Conservation (phyloP, 2,329 filamentous ascomycete species). For the Colletotrichum higginsianum region DNA sequence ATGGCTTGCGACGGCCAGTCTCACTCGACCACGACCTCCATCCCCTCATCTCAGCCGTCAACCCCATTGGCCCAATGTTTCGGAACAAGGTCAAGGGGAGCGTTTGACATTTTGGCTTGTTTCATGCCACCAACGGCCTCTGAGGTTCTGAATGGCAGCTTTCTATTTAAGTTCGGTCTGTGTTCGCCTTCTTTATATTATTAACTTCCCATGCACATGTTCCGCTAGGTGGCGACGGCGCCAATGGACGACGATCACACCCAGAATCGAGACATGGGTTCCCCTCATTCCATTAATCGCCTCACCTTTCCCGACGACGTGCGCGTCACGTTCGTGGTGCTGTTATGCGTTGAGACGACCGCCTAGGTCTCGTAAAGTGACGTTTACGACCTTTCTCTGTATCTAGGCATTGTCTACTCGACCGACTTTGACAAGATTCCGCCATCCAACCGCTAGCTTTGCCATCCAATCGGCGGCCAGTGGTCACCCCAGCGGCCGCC, state of each 20-base stretch:
- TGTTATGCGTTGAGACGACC: neutral
- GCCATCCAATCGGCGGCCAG: neutral
- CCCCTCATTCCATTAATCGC: conserved; percentile 11
- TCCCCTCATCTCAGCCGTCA: neutral
- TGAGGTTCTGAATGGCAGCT: conserved; percentile 5
- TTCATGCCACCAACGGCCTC: conserved; percentile 37
- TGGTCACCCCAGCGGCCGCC: neutral
- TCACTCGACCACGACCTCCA: conserved; percentile 26
- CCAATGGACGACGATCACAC: conserved; percentile 11
- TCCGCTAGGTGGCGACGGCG: neutral
- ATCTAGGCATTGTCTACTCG: neutral
- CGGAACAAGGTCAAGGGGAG: conserved; percentile 29
- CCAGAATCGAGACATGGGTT: conserved; percentile 20
- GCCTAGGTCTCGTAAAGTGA: neutral
- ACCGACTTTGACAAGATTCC: too few species aligned
- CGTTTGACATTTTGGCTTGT: conserved; percentile 30
- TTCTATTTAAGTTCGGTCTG: neutral
- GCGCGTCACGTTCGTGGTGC: neutral
- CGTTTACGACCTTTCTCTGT: too few species aligned
- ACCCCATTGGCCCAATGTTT: conserved; percentile 30
- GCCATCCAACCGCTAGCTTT: neutral
- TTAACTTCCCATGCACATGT: too few species aligned
- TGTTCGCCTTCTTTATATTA: neutral
- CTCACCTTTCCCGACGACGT: neutral
- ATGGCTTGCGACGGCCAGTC: conserved; percentile 28